Base-by-base conservation (phyloP, 257 asterid species). In the Rubia yunnanensis region DNA sequence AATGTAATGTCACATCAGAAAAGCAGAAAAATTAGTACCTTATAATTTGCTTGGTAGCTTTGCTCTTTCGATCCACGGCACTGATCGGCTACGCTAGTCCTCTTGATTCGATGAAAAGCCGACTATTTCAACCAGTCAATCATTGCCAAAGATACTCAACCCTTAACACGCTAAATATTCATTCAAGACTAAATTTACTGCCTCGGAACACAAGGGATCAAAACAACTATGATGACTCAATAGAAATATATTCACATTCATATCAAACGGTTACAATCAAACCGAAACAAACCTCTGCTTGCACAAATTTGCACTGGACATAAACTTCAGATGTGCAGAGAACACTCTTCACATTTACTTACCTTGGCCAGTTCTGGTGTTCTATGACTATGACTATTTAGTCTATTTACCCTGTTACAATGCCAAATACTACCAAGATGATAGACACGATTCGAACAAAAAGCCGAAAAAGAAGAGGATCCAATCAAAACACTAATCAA, bases 401-500 rank as follows among this genome's bases (percentile, higher is more conserved):
- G 39, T 13, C 38, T 63, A 63, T 63, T 63, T 63, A 63, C 56
- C 26, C 24, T 3, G 67, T 61, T 61, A 36, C 24, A 35, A 35
- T 36, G n/a, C 66, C 50, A 61, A 62, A 39, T 20, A 39, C 38
- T n/a, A 11, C 7, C 49, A 63, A 39, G 13, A 22, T 44, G 50
- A 44, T 8, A 27, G 46, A 6, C 8, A 39, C 9, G 7, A 63
- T 14, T 41, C 1, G 20, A 41, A 20, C 3, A 20, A 1, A 6
- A 15, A 48, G 7, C n/a, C 13, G 32, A 28, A 30, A 31, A 22
- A 2, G 9, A 8, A 20, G 23, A 36, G 0, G 10, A 10, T 2
- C 14, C 24, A 35, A 39, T 7, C 20, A 17, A 26, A 7, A n/a
- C 36, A 28, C 11, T 68, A 71, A 10, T 73, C 75, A 74, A 52